Conservation (phyloP, 768 basidiomycete species). For the Agaricus subrufescens region DNA sequence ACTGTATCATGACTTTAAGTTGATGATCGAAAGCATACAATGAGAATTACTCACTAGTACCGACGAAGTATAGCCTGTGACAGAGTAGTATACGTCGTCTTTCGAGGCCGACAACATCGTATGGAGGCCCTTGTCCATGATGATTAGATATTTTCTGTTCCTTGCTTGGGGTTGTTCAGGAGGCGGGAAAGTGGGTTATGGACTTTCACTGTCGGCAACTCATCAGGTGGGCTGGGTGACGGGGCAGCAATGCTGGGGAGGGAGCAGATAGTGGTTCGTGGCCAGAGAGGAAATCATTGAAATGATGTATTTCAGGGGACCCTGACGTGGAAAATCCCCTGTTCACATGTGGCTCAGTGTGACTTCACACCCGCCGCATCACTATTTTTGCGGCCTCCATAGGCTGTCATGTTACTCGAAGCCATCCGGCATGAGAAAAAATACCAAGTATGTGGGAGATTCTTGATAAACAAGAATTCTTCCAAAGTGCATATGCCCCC, state of each 20-base stretch:
- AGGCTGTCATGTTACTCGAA: not conserved
- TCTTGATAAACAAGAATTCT: not conserved
- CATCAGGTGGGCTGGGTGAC: not conserved
- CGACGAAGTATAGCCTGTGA: constrained; percentile 2
- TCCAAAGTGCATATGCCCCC: not conserved
- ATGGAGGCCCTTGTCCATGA: constrained; percentile 4
- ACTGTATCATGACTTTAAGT: not conserved
- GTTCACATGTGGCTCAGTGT: too few relatives aligned
- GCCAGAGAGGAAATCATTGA: not conserved
- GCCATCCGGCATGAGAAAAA: not conserved
- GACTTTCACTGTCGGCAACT: not conserved
- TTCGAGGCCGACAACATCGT: constrained; percentile 4
- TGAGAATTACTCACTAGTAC: not conserved
- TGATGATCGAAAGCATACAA: not conserved
- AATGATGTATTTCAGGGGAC: not conserved
- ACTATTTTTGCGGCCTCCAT: constrained; percentile 7
- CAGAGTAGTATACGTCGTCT: constrained; percentile 5
- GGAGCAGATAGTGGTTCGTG: not conserved
- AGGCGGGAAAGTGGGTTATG: not conserved
- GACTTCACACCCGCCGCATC: not conserved
- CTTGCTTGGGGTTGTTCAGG: too few relatives aligned
- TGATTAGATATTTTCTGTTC: not conserved
- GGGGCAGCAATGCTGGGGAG: not conserved
- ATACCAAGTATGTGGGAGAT: constrained; percentile 1
- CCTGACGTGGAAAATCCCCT: not conserved